Percentiles rank a stretch among this genome's conserved stretches.
These are phyloP conservation scores for Nothomitra cinnamomea DNA, from an alignment of 2,329 filamentous ascomycete genomes.

Conservation along the genomic window DNA sequence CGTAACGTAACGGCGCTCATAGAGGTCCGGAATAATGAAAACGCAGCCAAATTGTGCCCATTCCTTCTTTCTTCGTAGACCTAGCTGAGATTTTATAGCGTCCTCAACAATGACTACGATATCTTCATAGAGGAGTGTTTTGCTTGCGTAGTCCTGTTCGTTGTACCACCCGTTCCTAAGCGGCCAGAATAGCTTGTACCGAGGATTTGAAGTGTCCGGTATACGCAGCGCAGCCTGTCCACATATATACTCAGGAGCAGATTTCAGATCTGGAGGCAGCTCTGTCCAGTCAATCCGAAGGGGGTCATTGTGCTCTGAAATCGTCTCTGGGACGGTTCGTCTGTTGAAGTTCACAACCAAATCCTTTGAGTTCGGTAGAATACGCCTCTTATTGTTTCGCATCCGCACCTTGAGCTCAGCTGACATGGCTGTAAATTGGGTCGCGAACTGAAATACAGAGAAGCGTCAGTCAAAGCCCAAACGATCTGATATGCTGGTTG, in stretches of 20 bases:
- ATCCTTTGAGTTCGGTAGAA: conserved; percentile 94
- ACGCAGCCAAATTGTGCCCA: conserved; percentile 89
- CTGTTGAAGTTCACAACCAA: conserved; percentile 89
- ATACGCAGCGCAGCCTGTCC: conserved; percentile 72
- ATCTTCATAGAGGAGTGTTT: conserved; percentile 69
- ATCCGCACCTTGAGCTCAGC: conserved; percentile 79
- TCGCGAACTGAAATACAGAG: conserved; percentile 31
- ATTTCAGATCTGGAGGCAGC: conserved; percentile 37
- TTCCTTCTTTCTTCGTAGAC: conserved; percentile 57
- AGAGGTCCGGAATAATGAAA: conserved; percentile 92
- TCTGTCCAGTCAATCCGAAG: conserved; percentile 94
- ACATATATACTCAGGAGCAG: conserved; percentile 62
- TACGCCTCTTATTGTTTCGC: conserved; percentile 84
- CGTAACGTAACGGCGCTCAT: conserved; percentile 85
- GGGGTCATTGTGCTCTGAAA: conserved; percentile 88
- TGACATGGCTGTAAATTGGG: conserved; percentile 62
- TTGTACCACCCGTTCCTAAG: conserved; percentile 77
- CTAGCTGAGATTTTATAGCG: conserved; percentile 71
- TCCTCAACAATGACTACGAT: conserved; percentile 76
- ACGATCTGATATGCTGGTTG: not conserved
- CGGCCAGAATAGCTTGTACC: conserved; percentile 89
- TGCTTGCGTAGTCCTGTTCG: conserved; percentile 69
- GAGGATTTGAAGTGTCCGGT: conserved; percentile 72
- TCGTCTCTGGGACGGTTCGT: conserved; percentile 65
- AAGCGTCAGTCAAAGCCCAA: conserved; percentile 4